Evolutionary conservation across 2,329 filamentous ascomycete species (phyloP), one percentile per base, ranked within the genome.

Genomic region (Neonectria ditissima): DNA sequence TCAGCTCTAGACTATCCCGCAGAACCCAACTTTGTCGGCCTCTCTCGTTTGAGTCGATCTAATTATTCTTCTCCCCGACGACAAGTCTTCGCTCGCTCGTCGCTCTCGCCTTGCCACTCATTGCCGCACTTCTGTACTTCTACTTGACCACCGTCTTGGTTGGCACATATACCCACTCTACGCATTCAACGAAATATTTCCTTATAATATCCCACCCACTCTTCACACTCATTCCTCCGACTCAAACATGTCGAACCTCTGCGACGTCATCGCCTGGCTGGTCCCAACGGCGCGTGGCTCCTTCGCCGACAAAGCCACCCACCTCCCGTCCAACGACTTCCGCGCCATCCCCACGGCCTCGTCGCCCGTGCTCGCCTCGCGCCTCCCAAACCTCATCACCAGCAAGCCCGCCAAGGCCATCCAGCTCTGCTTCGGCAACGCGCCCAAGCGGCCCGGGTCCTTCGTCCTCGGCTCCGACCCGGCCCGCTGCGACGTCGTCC

Each of bases 381-480:
- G 66, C 16, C 73, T 79, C 10, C 70, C 73, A 44, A 67, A 69
- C 59, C 69, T 73, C 55, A 62, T 73, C 43, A 58, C 65, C 55
- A 69, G 69, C 59, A 65, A 67, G 20, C 76, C 76, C 3, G 55
- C 70, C 5, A 66, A 69, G 3, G 79, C 78, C 37, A 68, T 81
- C 50, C 74, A 76, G 47, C 75, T 81, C 37, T 71, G 73, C n/a
- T 81, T 81, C 54, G 66, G 74, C 63, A 70, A 74, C 5, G 53
- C 69, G 0, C 77, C 78, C 14, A 78, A 76, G 39, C 73, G 74
- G 1, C 76, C 76, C 16, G 76, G 76, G 5, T 74, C 77, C 59
- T 81, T 80, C 68, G 68, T 80, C 56, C 65, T 81, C 55, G 80
- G 80, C 65, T 75, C 80, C 26, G 79, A 81, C 52, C 72, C 79